Evolutionary conservation across 2,329 filamentous ascomycete genomes (phyloP).

Genomic region (Alternaria postmessia): DNA sequence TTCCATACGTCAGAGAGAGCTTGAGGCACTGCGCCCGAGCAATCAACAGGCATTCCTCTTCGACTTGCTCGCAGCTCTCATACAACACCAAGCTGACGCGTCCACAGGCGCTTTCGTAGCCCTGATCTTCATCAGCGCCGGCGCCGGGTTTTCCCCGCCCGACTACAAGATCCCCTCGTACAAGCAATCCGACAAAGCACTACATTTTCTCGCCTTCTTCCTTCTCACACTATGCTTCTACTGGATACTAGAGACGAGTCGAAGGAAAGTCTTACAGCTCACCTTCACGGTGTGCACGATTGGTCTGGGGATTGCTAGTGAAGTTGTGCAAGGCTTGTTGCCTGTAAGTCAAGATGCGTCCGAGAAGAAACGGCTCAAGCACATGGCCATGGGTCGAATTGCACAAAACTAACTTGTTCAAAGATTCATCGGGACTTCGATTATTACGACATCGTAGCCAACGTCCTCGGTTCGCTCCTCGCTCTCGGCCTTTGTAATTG

Average conservation of each 20-base stretch:
- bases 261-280: constrained; percentile 83
- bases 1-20: constrained; percentile 7
- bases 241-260: constrained; percentile 93
- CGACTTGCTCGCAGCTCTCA: not conserved
- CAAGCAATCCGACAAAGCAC: constrained; percentile 81
- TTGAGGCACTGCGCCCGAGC: not conserved
- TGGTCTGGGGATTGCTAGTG: constrained; percentile 74
- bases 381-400: not conserved
- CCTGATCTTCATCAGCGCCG: constrained; percentile 70
- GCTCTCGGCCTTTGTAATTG: constrained; percentile 80
- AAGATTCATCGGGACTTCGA: constrained; percentile 69
- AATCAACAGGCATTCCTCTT: not conserved
- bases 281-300: constrained; percentile 83
- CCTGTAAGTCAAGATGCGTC: constrained; percentile 53
- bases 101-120: constrained; percentile 57
- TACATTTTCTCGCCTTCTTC: constrained; percentile 91
- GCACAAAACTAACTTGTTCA: constrained; percentile 15
- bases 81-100: constrained; percentile 1
- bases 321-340: constrained; percentile 77
- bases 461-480: constrained; percentile 77
- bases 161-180: constrained; percentile 63
- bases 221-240: constrained; percentile 87
- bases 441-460: constrained; percentile 85
- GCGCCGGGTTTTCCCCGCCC: constrained; percentile 74
- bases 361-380: not conserved